A percentile compares a stretch with the other conserved stretches of the same genome.
Evolutionary conservation across 495 filamentous ascomycete genomes (phyloP).

Genomic region (Sabuloglossum arenarium): DNA sequence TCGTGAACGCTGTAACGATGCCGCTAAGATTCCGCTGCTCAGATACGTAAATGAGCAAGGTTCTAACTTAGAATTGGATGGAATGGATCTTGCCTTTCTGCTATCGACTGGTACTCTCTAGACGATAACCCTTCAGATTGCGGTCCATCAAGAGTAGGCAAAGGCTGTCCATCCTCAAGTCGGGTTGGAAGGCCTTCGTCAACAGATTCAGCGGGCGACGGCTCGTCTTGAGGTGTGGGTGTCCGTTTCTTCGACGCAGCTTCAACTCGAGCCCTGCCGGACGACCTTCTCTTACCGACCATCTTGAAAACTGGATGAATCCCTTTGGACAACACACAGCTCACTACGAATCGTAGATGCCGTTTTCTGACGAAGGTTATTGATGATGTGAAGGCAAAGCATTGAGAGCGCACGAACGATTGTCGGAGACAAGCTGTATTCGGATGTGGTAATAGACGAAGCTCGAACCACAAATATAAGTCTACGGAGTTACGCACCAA

Average conservation of each 20-base stretch:
- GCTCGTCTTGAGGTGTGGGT: conserved; percentile 15
- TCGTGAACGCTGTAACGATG: conserved; percentile 67
- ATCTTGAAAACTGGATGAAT: neutral
- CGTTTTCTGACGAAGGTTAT: neutral
- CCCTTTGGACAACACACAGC: neutral
- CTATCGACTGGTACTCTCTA: conserved; percentile 60
- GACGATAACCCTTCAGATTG: conserved; percentile 41
- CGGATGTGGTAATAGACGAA: neutral
- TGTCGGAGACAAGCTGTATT: neutral
- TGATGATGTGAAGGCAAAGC: neutral
- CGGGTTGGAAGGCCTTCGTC: conserved; percentile 41
- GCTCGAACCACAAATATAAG: neutral
- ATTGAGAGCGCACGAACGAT: neutral
- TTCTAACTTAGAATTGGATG: neutral
- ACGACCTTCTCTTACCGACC: conserved; percentile 9
- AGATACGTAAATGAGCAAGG: neutral
- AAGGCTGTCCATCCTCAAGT: conserved; percentile 38
- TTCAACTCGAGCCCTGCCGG: conserved; percentile 5
- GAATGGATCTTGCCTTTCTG: conserved; percentile 43
- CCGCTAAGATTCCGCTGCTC: conserved; percentile 56
- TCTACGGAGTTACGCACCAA: neutral
- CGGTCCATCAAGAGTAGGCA: conserved; percentile 51
- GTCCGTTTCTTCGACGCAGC: conserved; percentile 7
- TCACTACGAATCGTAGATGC: neutral
- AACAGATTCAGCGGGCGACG: conserved; percentile 15